A percentile compares a stretch with the other conserved stretches of the same genome.
Evolutionary conservation across 1,284 basidiomycete species (phyloP).

Genomic region (Uromyces viciae-fabae): DNA sequence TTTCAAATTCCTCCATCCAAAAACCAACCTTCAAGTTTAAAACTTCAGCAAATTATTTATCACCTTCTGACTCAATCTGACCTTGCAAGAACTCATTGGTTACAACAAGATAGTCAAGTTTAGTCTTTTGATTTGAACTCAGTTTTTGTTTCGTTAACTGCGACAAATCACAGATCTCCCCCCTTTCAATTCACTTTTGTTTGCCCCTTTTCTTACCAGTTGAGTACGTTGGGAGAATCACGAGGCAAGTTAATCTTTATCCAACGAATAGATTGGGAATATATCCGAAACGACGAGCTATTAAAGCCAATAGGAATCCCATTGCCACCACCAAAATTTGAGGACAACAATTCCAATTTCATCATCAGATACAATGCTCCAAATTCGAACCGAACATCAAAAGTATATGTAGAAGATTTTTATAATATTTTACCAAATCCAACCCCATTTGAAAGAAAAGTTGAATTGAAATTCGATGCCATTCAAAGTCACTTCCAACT

Average conservation of each 20-base stretch:
- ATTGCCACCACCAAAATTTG: conserved; percentile 46
- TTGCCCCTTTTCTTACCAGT: conserved; percentile 29
- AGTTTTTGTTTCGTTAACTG: no score
- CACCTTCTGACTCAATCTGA: conserved; percentile 16
- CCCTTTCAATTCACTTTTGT: neutral
- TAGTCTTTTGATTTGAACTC: neutral
- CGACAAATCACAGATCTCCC: neutral
- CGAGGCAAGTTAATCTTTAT: conserved; percentile 50
- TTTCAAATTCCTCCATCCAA: conserved; percentile 6
- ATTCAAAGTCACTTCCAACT: conserved; percentile 46
- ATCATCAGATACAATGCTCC: conserved; percentile 46
- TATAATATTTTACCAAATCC: conserved; percentile 47
- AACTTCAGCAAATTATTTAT: conserved; percentile 19
- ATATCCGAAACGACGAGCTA: neutral
- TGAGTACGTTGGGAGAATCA: conserved; percentile 47
- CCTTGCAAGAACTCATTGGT: conserved; percentile 17
- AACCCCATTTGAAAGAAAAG: conserved; percentile 45
- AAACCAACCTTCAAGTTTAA: conserved; percentile 11
- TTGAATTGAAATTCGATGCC: conserved; percentile 47
- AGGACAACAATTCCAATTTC: conserved; percentile 48
- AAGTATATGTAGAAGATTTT: conserved; percentile 49
- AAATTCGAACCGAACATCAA: neutral
- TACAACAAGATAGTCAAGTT: conserved; percentile 31
- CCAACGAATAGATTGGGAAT: conserved; percentile 47
- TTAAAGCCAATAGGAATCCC: conserved; percentile 47